Conservation (phyloP, 2,329 filamentous ascomycete genomes). For the Colletotrichum kahawae region DNA sequence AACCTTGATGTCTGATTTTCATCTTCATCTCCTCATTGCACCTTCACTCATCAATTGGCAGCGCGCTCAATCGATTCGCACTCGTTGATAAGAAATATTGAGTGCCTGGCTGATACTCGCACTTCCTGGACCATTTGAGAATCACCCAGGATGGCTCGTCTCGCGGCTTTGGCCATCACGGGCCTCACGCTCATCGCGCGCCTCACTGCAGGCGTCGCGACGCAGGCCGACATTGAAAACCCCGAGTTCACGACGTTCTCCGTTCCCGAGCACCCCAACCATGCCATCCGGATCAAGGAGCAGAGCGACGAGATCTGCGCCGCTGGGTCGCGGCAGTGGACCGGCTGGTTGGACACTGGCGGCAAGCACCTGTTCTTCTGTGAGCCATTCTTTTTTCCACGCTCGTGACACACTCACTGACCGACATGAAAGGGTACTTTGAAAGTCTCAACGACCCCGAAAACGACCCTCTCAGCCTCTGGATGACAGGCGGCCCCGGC, state of each 20-base stretch:
- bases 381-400: background rate
- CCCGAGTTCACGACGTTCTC: slow-evolving; percentile 11
- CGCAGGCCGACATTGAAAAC: background rate
- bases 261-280: slow-evolving; percentile 18
- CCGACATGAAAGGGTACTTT: slow-evolving; percentile 25
- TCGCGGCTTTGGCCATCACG: background rate
- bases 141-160: background rate
- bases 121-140: background rate
- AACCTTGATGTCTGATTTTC: background rate
- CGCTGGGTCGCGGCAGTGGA: slow-evolving; percentile 30
- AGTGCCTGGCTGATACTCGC: background rate
- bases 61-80: background rate
- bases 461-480: slow-evolving; percentile 51
- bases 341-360: slow-evolving; percentile 30
- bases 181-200: slow-evolving; percentile 1
- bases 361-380: slow-evolving; percentile 26
- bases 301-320: slow-evolving; percentile 29
- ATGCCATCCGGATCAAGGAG: slow-evolving; percentile 29
- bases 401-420: background rate
- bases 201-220: background rate
- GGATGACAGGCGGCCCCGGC: slow-evolving; percentile 65
- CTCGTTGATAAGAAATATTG: background rate
- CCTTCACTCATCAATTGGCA: background rate
- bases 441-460: slow-evolving; percentile 30
- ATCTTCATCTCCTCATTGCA: background rate